Evolutionary conservation across 2,329 filamentous ascomycete genomes (phyloP), one percentile per base, ranked within the genome.

Genomic region (Anthostomella pinea): DNA sequence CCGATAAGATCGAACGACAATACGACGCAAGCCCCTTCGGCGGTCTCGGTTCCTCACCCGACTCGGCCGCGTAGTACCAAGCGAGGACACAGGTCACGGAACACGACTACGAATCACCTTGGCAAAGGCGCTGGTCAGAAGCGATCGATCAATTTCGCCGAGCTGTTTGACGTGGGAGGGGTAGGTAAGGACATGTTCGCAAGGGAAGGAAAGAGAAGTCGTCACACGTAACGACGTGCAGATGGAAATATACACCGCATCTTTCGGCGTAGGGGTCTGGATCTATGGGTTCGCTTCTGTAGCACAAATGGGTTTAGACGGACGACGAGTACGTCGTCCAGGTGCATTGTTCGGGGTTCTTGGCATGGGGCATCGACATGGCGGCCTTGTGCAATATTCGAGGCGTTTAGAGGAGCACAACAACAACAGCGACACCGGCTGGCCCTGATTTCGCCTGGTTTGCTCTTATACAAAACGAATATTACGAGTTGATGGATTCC

Each of bases 111-210:
- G 18, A 59, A 51, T 46, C 69, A 74, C 30, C 64, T 86, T 7
- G 79, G 80, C 4, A 73, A 74, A 40, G 80, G 78, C 6, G 77
- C 83, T 7, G 85, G 85, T 2, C 73, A 79, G 49, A 91, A 91
- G 61, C 75, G 85, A 26, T 77, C 84, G 52, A 73, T 87, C 49
- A 83, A 85, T 51, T 75, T 86, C 52, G 77, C 79, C 16, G 85
- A 90, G 53, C 81, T 88, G 35, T 89, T 89, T 56, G 84, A 87
- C 53, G 67, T 85, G 6, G 77, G 79, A 35, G 79, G 77, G 46
- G 59, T 85, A 33, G 76, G 76, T 27, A 83, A 83, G 54, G 83
- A 87, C 43, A 58, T 69, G 21, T 73, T 74, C 46, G 68, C 70
- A 10, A 65, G 63, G 14, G 57, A 59, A 26, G 59, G 59, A 10